phyloP scores from a whole-genome alignment of 768 basidiomycete species.

The Tulasnella sp. region DNA sequence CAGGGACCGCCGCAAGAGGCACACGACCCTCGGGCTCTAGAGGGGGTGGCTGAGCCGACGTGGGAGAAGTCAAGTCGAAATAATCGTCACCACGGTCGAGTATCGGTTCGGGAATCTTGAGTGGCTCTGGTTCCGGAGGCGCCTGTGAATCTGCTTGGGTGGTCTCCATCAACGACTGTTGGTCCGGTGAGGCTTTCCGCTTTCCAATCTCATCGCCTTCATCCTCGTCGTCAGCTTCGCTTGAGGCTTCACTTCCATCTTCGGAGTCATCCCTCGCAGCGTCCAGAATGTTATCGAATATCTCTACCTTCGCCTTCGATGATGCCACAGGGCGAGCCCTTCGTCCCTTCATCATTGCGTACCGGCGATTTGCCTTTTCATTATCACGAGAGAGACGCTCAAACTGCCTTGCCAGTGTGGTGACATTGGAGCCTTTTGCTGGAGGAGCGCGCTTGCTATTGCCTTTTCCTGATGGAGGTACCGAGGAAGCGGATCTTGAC shows the following conservation, averaged over 20 bases:
- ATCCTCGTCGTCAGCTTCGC: slow-evolving; percentile 70
- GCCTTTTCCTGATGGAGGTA: not conserved
- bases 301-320: slow-evolving; percentile 83
- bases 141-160: not conserved
- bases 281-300: slow-evolving; percentile 87
- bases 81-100: not conserved
- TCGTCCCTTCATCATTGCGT: slow-evolving; percentile 83
- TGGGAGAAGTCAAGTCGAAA: slow-evolving; percentile 24
- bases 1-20: not conserved
- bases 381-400: slow-evolving; percentile 69
- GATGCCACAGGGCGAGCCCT: slow-evolving; percentile 89
- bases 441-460: slow-evolving; percentile 28
- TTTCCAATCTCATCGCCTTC: slow-evolving; percentile 57
- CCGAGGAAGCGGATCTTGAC: slow-evolving; percentile 1
- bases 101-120: slow-evolving; percentile 22
- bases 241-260: slow-evolving; percentile 67
- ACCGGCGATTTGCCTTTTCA: slow-evolving; percentile 74
- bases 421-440: slow-evolving; percentile 67
- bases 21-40: not conserved
- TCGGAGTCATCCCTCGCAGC: slow-evolving; percentile 73
- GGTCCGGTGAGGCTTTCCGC: slow-evolving; percentile 3
- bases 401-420: slow-evolving; percentile 87
- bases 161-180: not conserved
- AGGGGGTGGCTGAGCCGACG: slow-evolving; percentile 4
- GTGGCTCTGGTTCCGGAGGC: not conserved